Conservation (phyloP, 257 asterid genomes). For the Cynanchum wilfordii region DNA sequence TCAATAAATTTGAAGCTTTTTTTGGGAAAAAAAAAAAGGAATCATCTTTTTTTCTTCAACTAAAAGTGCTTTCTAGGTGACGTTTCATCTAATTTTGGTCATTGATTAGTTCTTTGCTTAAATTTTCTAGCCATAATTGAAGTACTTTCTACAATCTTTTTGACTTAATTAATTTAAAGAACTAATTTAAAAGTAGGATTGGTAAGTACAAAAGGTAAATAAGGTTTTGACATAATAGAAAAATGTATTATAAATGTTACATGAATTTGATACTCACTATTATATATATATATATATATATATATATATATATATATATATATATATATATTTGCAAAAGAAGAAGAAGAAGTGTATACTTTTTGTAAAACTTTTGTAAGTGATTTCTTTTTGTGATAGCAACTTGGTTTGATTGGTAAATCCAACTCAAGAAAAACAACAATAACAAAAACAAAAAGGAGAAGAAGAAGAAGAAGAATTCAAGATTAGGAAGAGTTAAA, state of each 20-base stretch:
- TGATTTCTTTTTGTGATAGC: neutral
- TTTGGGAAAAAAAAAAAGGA: too few species aligned
- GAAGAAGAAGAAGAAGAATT: neutral
- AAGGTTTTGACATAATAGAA: neutral
- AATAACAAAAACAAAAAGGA: neutral
- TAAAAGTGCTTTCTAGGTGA: constrained; percentile 2
- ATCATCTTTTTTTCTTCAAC: neutral
- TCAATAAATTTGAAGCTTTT: too few species aligned
- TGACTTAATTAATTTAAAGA: neutral
- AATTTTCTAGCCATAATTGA: neutral
- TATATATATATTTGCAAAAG: too few species aligned
- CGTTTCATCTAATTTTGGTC: neutral
- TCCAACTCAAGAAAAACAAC: neutral
- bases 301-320: too few species aligned
- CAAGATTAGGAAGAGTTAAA: neutral
- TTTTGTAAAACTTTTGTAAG: neutral
- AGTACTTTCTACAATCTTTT: neutral
- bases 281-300: too few species aligned
- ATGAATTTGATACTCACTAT: too few species aligned
- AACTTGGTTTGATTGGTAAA: neutral
- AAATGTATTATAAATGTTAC: too few species aligned
- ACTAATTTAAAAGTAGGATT: neutral
- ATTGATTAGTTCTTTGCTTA: neutral
- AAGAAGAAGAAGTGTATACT: neutral
- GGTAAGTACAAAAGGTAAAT: neutral